Conservation (phyloP, 2,329 filamentous ascomycete genomes). For the Penicillium sp. region DNA sequence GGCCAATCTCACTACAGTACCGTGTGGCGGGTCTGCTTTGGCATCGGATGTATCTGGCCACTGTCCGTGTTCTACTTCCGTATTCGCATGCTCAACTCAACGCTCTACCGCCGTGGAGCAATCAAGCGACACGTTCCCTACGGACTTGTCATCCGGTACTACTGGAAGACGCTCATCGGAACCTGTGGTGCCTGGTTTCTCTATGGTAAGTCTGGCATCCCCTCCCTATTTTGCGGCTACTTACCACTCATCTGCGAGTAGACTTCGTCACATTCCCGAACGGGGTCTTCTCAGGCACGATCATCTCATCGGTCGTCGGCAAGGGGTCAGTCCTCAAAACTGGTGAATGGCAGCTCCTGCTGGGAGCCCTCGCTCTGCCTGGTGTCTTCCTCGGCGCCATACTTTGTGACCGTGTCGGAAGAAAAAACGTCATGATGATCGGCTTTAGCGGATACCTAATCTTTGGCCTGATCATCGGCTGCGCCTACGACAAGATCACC, state of each 20-base stretch:
- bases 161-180: constrained; percentile 55
- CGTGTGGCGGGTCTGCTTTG: constrained; percentile 52
- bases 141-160: constrained; percentile 50
- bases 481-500: constrained; percentile 48
- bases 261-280: constrained; percentile 49
- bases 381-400: constrained; percentile 52
- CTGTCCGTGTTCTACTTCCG: constrained; percentile 58
- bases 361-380: constrained; percentile 43
- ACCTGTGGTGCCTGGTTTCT: constrained; percentile 58
- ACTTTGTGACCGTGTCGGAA: constrained; percentile 50
- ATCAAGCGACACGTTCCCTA: constrained; percentile 55
- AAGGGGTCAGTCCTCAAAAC: constrained; percentile 44
- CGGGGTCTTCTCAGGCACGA: constrained; percentile 48
- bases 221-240: neutral
- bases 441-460: constrained; percentile 52
- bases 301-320: constrained; percentile 42
- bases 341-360: constrained; percentile 51
- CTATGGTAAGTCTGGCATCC: constrained; percentile 32
- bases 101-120: constrained; percentile 52
- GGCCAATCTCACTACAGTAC: constrained; percentile 38
- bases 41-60: constrained; percentile 50
- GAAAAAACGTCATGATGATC: constrained; percentile 52
- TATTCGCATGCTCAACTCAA: constrained; percentile 53
- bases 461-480: constrained; percentile 54
- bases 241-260: neutral